Evolutionary conservation across 2,329 filamentous ascomycete species (phyloP).

Genomic region (Fusarium tuaranense): DNA sequence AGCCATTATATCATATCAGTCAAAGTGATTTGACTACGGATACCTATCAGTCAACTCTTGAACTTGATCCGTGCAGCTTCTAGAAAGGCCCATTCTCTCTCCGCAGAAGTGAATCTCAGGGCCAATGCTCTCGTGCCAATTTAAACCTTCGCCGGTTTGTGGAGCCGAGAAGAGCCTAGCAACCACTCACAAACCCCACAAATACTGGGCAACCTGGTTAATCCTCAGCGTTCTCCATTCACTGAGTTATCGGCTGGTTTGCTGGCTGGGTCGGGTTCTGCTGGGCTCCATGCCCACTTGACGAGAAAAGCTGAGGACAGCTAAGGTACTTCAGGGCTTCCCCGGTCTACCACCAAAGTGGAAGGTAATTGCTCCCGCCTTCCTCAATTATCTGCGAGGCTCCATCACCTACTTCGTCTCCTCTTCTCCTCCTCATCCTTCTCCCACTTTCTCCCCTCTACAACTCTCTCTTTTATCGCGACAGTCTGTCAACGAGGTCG

Average conservation of each 20-base stretch:
- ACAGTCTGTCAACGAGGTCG: slow-evolving; percentile 6
- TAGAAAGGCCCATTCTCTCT: slow-evolving; percentile 12
- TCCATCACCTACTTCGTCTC: slow-evolving; percentile 27
- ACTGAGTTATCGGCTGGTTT: neutral
- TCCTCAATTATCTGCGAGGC: slow-evolving; percentile 8
- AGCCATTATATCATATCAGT: neutral
- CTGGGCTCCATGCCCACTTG: neutral
- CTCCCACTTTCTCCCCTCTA: slow-evolving; percentile 3
- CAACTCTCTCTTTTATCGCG: slow-evolving; percentile 12
- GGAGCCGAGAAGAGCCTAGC: slow-evolving; percentile 16
- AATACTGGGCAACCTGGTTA: slow-evolving; percentile 13
- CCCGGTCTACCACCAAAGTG: slow-evolving; percentile 41
- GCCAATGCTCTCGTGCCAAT: slow-evolving; percentile 11
- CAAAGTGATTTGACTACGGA: neutral
- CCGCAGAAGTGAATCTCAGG: neutral
- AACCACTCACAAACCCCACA: slow-evolving; percentile 37
- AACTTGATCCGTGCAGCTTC: slow-evolving; percentile 16
- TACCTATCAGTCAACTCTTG: neutral
- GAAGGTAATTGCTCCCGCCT: slow-evolving; percentile 40
- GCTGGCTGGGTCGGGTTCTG: neutral
- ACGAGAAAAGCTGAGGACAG: slow-evolving; percentile 21
- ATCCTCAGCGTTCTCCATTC: neutral
- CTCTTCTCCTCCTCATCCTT: slow-evolving; percentile 16
- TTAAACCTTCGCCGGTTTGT: slow-evolving; percentile 19
- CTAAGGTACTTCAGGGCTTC: slow-evolving; percentile 22